phyloP scores from a whole-genome alignment of 139 green algal species.

The Desmodesmus armatus region DNA sequence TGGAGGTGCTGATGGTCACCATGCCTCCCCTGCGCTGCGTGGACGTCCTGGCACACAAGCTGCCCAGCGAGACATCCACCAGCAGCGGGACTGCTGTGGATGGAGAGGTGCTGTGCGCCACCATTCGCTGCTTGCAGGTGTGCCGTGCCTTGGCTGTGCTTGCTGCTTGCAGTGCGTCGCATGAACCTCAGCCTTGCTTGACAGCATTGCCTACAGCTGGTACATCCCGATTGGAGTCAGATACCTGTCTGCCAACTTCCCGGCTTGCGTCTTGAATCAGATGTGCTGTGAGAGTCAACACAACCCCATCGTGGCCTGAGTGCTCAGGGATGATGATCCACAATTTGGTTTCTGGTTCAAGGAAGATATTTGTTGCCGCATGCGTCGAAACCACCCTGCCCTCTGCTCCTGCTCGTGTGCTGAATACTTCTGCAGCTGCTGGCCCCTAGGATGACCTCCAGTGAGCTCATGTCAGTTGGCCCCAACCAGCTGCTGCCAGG shows the following conservation, averaged over 20 bases:
- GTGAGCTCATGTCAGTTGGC: conserved; percentile 39
- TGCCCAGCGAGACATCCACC: conserved; percentile 46
- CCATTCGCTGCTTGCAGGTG: conserved; percentile 48
- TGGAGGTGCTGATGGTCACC: conserved; percentile 49
- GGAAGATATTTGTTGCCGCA: too few species aligned
- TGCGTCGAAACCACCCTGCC: neutral
- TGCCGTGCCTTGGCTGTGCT: too few species aligned
- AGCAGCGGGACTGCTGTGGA: conserved; percentile 42
- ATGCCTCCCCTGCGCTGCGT: conserved; percentile 47
- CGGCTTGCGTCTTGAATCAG: too few species aligned
- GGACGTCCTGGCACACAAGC: conserved; percentile 43
- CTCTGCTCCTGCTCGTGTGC: neutral
- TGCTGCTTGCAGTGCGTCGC: too few species aligned
- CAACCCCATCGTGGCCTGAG: too few species aligned
- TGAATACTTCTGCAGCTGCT: conserved; percentile 3
- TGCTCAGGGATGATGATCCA: too few species aligned
- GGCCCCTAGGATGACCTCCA: neutral
- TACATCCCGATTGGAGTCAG: too few species aligned
- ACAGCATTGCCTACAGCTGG: too few species aligned
- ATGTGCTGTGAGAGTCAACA: too few species aligned
- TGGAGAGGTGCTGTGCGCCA: conserved; percentile 45
- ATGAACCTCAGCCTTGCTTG: too few species aligned
- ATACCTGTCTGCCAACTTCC: too few species aligned
- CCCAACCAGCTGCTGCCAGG: conserved; percentile 63
- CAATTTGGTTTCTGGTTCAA: too few species aligned